Evolutionary conservation across 352 stramenopile genomes (phyloP), one percentile per base, ranked within the genome.

Genomic region (Globisporangium abappressorium): DNA sequence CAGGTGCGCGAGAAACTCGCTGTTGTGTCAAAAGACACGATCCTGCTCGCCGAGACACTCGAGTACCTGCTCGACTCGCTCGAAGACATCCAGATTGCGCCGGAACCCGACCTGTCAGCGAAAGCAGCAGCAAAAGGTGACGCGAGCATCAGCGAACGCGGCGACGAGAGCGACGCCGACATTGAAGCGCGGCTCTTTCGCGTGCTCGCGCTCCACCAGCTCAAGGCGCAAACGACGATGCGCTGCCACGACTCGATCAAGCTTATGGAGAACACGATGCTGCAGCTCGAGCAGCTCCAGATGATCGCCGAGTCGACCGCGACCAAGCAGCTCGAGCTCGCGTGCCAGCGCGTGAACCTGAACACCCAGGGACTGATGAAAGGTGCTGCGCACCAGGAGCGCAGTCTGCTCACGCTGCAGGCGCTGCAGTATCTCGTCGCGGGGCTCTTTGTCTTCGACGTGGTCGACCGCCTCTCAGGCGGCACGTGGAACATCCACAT

Each of bases 181-280:
- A 63, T 82, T 3, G 82, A 90, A 26, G 68, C 71, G 5, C 86
- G 77, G 34, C 80, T 99, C 12, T 98, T 98, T 76, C 85, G 98
- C 57, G 84, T 96, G n/a, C 77, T 99, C 28, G 87, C 97, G 66
- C 87, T 99, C 34, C 85, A 87, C 55, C 81, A 85, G 33, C 76
- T 93, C 34, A 92, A 94, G 64, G 78, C 85, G 2, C 93, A 98
- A 72, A 95, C 98, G 1, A 85, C 97, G 59, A 84, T 97, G 71
- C 88, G 96, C 20, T 97, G 93, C 43, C 95, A 95, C 57, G 96
- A 99, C 77, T 90, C 98, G 11, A 98, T 98, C 70, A 99, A 99
- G 67, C 93, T 98, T 46, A 94, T 99, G 75, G 84, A 89, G 59
- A 96, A 96, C 69, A 93, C 93, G 14, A 91, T 97, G 78, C 78